Evolutionary conservation across 495 filamentous ascomycete genomes (phyloP).

Genomic region (Aspergillus diversus): DNA sequence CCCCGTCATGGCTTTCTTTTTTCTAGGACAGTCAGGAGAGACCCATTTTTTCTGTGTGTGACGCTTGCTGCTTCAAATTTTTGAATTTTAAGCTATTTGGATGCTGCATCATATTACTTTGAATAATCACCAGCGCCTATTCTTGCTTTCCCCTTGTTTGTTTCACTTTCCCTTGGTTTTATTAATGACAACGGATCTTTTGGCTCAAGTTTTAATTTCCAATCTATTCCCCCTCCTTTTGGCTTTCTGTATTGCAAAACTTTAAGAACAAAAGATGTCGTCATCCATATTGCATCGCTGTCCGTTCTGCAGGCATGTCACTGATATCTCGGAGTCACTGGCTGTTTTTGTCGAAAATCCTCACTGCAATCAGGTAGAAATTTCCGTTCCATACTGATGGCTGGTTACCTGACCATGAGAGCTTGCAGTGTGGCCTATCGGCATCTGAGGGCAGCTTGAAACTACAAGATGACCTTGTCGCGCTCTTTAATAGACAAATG

Average conservation of each 20-base stretch:
- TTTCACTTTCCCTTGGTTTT: neutral
- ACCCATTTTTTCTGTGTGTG: neutral
- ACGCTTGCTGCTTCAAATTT: conserved; percentile 1
- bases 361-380: conserved; percentile 43
- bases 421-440: conserved; percentile 41
- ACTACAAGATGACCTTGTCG: conserved; percentile 65
- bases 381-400: conserved; percentile 5
- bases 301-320: conserved; percentile 40
- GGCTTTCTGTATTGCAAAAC: neutral
- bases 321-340: conserved; percentile 37
- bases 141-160: neutral
- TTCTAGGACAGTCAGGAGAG: neutral
- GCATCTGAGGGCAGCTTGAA: conserved; percentile 51
- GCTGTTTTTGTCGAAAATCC: conserved; percentile 38
- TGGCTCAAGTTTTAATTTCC: neutral
- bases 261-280: conserved; percentile 31
- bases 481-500: conserved; percentile 69
- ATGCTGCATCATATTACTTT: too few species aligned
- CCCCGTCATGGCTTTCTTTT: neutral
- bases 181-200: neutral
- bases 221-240: neutral
- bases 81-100: too few species aligned
- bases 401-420: conserved; percentile 22
- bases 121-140: neutral
- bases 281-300: conserved; percentile 42